These are phyloP conservation scores for Suillus americanus DNA, from an alignment of 768 basidiomycete genomes.

Conservation along the genomic window DNA sequence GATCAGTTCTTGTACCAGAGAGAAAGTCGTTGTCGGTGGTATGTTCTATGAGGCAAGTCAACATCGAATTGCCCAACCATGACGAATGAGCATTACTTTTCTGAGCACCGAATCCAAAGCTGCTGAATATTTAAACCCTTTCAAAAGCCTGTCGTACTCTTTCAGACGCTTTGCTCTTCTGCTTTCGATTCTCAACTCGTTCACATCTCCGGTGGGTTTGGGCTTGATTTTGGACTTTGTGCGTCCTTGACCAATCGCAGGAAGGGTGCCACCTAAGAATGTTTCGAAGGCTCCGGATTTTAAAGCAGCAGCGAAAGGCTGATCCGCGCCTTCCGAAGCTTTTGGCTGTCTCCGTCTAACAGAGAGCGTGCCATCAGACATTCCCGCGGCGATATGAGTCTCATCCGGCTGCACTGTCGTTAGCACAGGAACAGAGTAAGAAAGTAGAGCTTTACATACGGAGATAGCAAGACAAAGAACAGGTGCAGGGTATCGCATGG, in stretches of 20 bases:
- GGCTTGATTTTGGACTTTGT: slow-evolving; percentile 48
- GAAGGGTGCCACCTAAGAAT: slow-evolving; percentile 56
- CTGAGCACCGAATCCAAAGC: slow-evolving; percentile 90
- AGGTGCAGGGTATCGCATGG: slow-evolving; percentile 97
- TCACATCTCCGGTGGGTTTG: slow-evolving; percentile 56
- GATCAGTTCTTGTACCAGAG: slow-evolving; percentile 89
- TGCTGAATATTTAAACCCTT: slow-evolving; percentile 91
- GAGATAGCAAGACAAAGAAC: slow-evolving; percentile 89
- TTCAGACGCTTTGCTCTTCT: slow-evolving; percentile 68
- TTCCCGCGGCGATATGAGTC: slow-evolving; percentile 94
- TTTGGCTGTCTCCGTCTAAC: slow-evolving; percentile 85
- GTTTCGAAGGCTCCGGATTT: slow-evolving; percentile 65
- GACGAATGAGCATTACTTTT: slow-evolving; percentile 51
- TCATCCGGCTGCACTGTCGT: slow-evolving; percentile 74
- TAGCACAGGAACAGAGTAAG: slow-evolving; percentile 10
- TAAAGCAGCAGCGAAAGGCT: slow-evolving; percentile 38
- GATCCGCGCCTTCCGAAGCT: slow-evolving; percentile 50
- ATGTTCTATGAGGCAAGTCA: slow-evolving; percentile 54
- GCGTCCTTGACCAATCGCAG: slow-evolving; percentile 55
- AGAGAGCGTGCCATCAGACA: slow-evolving; percentile 98
- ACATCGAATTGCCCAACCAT: neutral
- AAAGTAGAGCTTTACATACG: slow-evolving; percentile 46
- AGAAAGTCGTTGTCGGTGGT: slow-evolving; percentile 82
- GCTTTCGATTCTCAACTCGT: slow-evolving; percentile 79
- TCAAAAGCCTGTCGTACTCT: slow-evolving; percentile 88